These are phyloP conservation scores for Canavalia gladiata DNA, from an alignment of 306 rosid genomes.

Conservation along the genomic window DNA sequence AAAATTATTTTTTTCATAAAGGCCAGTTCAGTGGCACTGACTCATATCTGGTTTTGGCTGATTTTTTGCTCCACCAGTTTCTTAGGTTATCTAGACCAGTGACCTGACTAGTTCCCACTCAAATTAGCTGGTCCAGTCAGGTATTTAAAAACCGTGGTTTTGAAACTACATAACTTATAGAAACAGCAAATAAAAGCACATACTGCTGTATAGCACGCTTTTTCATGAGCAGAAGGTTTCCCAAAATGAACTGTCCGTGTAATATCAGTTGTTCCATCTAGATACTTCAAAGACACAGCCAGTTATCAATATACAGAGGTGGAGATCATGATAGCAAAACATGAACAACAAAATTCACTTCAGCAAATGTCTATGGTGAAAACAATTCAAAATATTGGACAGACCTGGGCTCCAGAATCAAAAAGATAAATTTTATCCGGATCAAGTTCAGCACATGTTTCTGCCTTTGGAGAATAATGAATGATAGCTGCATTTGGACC, in stretches of 20 bases:
- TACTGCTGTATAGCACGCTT: slow-evolving; percentile 92
- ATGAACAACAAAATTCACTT: slow-evolving; percentile 21
- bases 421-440: slow-evolving; percentile 91
- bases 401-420: slow-evolving; percentile 99
- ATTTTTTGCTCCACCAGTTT: too few species aligned
- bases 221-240: slow-evolving; percentile 88
- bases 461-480: slow-evolving; percentile 82
- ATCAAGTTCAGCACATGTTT: slow-evolving; percentile 88
- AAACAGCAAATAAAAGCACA: slow-evolving; percentile 51
- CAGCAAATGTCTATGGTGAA: slow-evolving; percentile 13
- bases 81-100: too few species aligned
- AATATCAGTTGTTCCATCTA: slow-evolving; percentile 98
- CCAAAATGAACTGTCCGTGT: slow-evolving; percentile 98
- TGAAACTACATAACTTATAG: slow-evolving; percentile 15
- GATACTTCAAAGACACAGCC: slow-evolving; percentile 71
- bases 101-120: too few species aligned
- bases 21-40: too few species aligned
- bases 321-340: slow-evolving; percentile 30
- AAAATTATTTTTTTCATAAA: too few species aligned
- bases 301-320: slow-evolving; percentile 39
- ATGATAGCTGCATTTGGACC: slow-evolving; percentile 99
- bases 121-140: too few species aligned
- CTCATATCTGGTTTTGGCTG: too few species aligned
- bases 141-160: too few species aligned
- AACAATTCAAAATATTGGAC: slow-evolving; percentile 39